A percentile compares a stretch with the other conserved stretches of the same genome.
These are phyloP conservation scores for Phytophthora meadii DNA, from an alignment of 352 stramenopile species.

Conservation along the genomic window DNA sequence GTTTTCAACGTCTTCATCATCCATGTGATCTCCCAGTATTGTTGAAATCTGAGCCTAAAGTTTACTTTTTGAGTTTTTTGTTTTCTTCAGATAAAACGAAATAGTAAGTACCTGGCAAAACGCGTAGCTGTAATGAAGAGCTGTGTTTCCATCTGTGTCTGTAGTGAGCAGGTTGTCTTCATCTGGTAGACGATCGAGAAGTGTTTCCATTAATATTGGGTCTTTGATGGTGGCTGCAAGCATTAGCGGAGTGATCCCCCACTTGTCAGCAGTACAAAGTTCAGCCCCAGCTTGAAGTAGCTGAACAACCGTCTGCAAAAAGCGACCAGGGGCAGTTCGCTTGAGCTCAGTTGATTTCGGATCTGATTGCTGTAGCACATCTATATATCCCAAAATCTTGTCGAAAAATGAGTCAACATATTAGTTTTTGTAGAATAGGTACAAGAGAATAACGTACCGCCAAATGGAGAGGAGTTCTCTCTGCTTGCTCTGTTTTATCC, in stretches of 20 bases:
- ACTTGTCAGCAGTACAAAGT: conserved; percentile 46
- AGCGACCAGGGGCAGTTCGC: conserved; percentile 30
- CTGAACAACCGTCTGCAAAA: conserved; percentile 42
- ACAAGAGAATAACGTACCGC: conserved; percentile 30
- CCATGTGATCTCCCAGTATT: conserved; percentile 51
- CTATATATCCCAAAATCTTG: conserved; percentile 47
- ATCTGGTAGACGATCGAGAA: conserved; percentile 41
- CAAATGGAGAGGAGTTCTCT: conserved; percentile 59
- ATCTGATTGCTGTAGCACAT: conserved; percentile 18
- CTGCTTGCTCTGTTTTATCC: conserved; percentile 39
- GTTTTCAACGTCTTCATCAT: conserved; percentile 54
- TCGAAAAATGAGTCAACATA: not conserved
- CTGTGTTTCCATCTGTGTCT: conserved; percentile 55
- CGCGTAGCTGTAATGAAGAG: conserved; percentile 77
- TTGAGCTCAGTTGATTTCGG: conserved; percentile 12
- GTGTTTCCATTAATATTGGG: conserved; percentile 39
- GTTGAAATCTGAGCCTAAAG: conserved; percentile 44
- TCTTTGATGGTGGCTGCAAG: conserved; percentile 48
- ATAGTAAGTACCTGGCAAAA: conserved; percentile 54
- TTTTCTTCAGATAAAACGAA: not conserved
- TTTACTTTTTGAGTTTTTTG: not conserved
- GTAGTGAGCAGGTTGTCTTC: conserved; percentile 28
- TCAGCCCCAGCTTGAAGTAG: conserved; percentile 44
- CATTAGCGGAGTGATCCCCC: conserved; percentile 72
- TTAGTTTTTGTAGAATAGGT: not conserved